These are phyloP conservation scores for Lablab purpureus DNA, from an alignment of 306 rosid genomes.

Conservation along the genomic window DNA sequence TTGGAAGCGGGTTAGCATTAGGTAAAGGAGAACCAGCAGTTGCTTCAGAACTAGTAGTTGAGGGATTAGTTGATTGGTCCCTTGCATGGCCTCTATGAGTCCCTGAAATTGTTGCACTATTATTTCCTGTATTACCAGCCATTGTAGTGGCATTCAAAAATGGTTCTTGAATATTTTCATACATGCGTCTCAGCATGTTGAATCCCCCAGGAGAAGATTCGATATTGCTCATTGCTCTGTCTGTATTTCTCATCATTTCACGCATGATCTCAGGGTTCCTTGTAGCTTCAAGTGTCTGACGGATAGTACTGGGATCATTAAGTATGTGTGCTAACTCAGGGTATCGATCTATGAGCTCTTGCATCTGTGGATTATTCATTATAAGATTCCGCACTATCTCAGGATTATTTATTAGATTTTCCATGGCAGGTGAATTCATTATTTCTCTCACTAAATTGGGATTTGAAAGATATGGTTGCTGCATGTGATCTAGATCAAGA, in stretches of 20 bases:
- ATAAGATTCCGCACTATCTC: slow-evolving; percentile 63
- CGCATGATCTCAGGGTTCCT: slow-evolving; percentile 96
- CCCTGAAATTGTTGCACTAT: slow-evolving; percentile 57
- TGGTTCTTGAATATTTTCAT: slow-evolving; percentile 94
- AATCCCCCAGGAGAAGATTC: slow-evolving; percentile 93
- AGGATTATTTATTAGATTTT: slow-evolving; percentile 64
- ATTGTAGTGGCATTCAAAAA: slow-evolving; percentile 85
- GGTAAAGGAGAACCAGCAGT: slow-evolving; percentile 64
- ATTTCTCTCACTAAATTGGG: slow-evolving; percentile 66
- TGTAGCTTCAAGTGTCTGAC: slow-evolving; percentile 90
- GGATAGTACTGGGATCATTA: slow-evolving; percentile 84
- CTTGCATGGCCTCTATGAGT: slow-evolving; percentile 62
- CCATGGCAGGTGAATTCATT: slow-evolving; percentile 66
- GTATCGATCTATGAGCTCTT: slow-evolving; percentile 82
- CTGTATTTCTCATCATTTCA: slow-evolving; percentile 95
- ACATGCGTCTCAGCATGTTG: slow-evolving; percentile 95
- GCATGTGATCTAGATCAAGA: slow-evolving; percentile 79
- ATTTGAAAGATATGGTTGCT: slow-evolving; percentile 70
- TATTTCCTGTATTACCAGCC: slow-evolving; percentile 75
- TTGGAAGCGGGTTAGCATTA: slow-evolving; percentile 87
- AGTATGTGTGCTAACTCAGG: slow-evolving; percentile 88
- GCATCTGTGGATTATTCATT: slow-evolving; percentile 83
- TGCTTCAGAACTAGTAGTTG: slow-evolving; percentile 63
- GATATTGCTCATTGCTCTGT: slow-evolving; percentile 93
- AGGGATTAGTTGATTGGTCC: slow-evolving; percentile 57